Base-by-base conservation (phyloP, 805 yeast species). In the Komagataella mondaviorum region DNA sequence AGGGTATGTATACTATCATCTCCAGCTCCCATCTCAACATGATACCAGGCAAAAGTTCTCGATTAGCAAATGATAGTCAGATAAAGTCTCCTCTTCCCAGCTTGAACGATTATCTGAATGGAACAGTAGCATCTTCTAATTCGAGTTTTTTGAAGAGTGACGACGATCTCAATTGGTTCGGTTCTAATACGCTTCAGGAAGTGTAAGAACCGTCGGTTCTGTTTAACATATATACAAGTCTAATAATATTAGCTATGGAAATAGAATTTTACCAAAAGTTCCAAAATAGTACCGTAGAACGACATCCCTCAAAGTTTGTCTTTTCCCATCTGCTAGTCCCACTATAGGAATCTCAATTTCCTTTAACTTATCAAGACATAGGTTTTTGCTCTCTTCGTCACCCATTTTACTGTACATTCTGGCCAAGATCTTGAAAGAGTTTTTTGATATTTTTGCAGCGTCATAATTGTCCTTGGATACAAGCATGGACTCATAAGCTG, bases 371-470 rank as follows among this genome's bases (percentile, higher is more conserved):
- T 49, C 24, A 1, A 53, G 16, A 52, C 70, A 68, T 23, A 64
- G 51, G 7, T 48, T 46, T 2, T 62, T 53, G 2, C 59, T 60
- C 36, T 64, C 65, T 1, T 51, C 44, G 51, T 67, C 69, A 0
- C 66, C 67, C 6, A 57, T 24, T 51, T 58, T 50, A 8, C 49
- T 44, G 50, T 64, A 70, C 72, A 70, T 69, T 47, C 52, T 56
- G 4, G 63, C 54, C 46, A 73, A 57, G 50, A 71, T 71, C 12
- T 55, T 51, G 51, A 71, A 63, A 4, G 71, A 63, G 47, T 67
- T 63, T 49, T 64, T 69, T 1, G 72, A 60, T 16, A 73, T 64
- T 46, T 65, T 60, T 1, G 76, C 75, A 49, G 67, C 58, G 48
- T 66, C 66, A 47, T 59, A 59, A 52, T 67, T 70, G 8, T 62